Conservation (phyloP, 176 grass and related monocot genomes). For the Lolium perenne region DNA sequence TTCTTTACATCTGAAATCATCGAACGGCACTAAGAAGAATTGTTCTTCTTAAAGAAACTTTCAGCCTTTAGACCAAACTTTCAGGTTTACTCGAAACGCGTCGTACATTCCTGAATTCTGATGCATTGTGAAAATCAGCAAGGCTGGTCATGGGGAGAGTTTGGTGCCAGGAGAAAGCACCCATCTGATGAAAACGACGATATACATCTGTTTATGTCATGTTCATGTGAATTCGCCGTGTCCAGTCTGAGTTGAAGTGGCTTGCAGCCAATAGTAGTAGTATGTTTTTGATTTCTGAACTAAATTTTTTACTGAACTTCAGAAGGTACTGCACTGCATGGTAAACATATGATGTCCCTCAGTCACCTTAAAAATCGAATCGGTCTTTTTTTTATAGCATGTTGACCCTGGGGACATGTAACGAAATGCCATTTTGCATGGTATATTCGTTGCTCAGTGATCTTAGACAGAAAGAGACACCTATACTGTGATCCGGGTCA, state of each 20-base stretch:
- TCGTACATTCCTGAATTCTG: too few relatives aligned
- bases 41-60: too few relatives aligned
- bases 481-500: not conserved
- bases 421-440: not conserved
- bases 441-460: not conserved
- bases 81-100: too few relatives aligned
- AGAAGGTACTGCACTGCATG: not conserved
- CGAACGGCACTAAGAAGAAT: too few relatives aligned
- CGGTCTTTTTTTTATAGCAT: not conserved
- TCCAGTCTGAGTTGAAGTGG: not conserved
- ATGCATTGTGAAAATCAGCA: too few relatives aligned
- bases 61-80: too few relatives aligned
- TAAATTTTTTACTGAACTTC: too few relatives aligned
- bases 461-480: not conserved
- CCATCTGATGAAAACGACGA: conserved; percentile 16
- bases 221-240: not conserved
- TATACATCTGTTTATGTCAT: not conserved
- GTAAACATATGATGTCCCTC: not conserved
- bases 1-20: too few relatives aligned
- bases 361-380: not conserved
- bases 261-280: not conserved
- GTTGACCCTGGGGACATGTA: not conserved
- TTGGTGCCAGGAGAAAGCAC: not conserved
- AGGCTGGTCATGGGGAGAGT: not conserved
- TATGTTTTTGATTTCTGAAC: too few relatives aligned